These are phyloP conservation scores for Paracorniculantispora psalliotae DNA, from an alignment of 2,329 filamentous ascomycete species.

Conservation along the genomic window DNA sequence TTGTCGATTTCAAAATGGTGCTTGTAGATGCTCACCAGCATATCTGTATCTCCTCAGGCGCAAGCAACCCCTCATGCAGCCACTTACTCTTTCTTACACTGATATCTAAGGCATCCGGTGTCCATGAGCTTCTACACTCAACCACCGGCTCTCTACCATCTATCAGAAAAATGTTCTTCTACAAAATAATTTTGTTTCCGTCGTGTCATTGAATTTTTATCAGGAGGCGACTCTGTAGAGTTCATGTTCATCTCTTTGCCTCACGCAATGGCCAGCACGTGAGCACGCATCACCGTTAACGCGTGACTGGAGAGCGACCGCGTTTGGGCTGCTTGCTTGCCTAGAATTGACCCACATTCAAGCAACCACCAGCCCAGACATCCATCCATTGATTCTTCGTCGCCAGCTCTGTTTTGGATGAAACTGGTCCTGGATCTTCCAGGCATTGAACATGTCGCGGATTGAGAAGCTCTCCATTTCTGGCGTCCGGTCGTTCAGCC, in stretches of 20 bases:
- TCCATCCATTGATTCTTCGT: neutral
- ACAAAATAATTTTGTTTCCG: too few relatives aligned
- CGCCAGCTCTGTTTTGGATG: neutral
- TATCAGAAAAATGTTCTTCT: neutral
- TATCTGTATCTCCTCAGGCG: neutral
- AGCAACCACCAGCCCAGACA: neutral
- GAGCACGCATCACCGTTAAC: constrained; percentile 20
- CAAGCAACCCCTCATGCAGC: neutral
- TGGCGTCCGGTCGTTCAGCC: constrained; percentile 82
- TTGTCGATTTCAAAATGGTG: neutral
- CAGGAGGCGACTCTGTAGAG: too few relatives aligned
- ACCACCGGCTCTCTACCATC: neutral
- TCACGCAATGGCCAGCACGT: constrained; percentile 13
- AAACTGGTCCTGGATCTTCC: neutral
- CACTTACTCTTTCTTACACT: neutral
- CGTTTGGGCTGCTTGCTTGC: constrained; percentile 5
- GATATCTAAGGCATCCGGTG: neutral
- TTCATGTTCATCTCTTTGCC: neutral
- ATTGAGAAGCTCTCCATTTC: constrained; percentile 86
- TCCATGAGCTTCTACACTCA: neutral
- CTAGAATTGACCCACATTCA: neutral
- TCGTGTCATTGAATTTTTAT: too few relatives aligned
- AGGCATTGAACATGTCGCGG: constrained; percentile 55
- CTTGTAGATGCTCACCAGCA: neutral
- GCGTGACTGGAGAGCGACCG: constrained; percentile 13